Base-by-base conservation (phyloP, 768 basidiomycete genomes). In the Suillus brevipes region DNA sequence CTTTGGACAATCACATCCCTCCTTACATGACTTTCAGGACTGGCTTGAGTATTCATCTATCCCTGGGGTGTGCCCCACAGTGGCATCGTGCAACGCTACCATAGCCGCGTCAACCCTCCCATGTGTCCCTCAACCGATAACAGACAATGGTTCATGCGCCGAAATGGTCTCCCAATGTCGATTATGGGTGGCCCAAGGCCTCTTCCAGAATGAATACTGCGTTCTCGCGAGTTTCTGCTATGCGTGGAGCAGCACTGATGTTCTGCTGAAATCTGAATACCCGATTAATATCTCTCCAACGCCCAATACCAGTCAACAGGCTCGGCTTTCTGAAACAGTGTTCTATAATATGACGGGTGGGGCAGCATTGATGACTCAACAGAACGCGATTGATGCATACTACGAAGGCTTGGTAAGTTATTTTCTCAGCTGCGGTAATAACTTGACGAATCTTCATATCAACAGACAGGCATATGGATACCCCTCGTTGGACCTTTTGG, bases 141-240 rank as follows among this genome's bases (percentile, higher is more conserved):
- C 69, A 5, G 63, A 71, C 55, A 72, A 71, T n/a, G 70, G 67
- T 31, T 71, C 72, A 23, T 72, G 72, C 28, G 58, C 58, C 4
- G 65, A 71, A 49, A 61, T 72, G 63, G 61, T 61, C 14, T 8
- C 0, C 0, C 70, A 72, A 25, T 72, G 71, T 55, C 58, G 61
- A 28, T 64, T 69, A 16, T 73, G 69, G 67, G 71, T 68, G 2
- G 58, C 65, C 12, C 20, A 52, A 18, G 71, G 72, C 18, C 65
- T 73, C 7, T 72, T 72, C 69, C 72, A 71, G 50, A 73, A 73
- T 63, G 72, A 69, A 28, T 65, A 34, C 34, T 71, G 71, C 37
- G 69, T 72, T 10, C 71, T 72, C 34, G 71, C 67, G 6, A 72
- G 72, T 53, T 67, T 73, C 56, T 72, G 71, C 42, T 72, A 71